Evolutionary conservation across 495 filamentous ascomycete genomes (phyloP), one percentile per base, ranked within the genome.

Genomic region (Pyronema omphalodes): DNA sequence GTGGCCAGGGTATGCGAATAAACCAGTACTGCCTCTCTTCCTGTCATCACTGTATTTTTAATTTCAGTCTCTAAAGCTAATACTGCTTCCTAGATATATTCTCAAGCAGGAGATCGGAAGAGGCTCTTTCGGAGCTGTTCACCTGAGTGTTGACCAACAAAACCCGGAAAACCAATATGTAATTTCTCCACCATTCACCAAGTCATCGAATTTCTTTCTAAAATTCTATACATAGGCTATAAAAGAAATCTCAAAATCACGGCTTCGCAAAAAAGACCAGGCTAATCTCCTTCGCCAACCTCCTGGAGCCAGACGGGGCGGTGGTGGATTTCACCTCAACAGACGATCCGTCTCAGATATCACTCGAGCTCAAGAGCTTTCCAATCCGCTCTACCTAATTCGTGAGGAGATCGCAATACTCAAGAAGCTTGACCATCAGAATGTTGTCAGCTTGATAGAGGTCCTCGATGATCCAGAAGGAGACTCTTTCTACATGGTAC

Each of bases 341-440:
- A 51, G 53, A 14, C 60, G 62, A 19, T 67, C 63, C 18, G 67
- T 62, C 37, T 68, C 63, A 15, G 67, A 70, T 44, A 64, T 70
- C 19, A 70, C 76, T 54, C 66, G 73, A 51, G 68, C 69, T 29
- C 70, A 74, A 37, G 80, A 80, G 53, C 74, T 73, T n/a, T 77
- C 80, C 46, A 89, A 94, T 62, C 76, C 88, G 1, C 72, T 96
- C 1, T 83, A 80, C 65, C 71, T 96, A 44, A 98, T 98, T 65
- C 85, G 84, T 55, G 86, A 94, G 68, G 91, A 98, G 66, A 93
- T 98, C 59, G 91, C 91, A 19, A 93, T 98, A 64, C 95, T 98
- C 85, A 98, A 98, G 71, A 96, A 98, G 67, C 74, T 98, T 46
- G 80, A 95, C 64, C 91, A 98, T 59, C 79, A 76, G 40, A 98